phyloP scores from a whole-genome alignment of 2,329 filamentous ascomycete species.

The Phoma sp. region DNA sequence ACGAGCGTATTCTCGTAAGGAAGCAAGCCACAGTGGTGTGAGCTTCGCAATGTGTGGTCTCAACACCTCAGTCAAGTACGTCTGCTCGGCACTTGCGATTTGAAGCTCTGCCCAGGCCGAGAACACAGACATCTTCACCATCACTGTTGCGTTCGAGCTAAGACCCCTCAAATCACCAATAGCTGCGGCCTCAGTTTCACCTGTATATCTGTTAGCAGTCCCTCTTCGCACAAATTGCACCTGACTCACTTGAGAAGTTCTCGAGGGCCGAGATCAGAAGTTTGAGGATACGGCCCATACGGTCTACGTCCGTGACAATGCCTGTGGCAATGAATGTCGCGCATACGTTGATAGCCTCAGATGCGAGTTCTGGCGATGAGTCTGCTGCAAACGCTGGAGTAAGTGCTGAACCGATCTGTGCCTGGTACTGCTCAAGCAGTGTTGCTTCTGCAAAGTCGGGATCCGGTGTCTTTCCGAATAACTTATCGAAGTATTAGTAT shows the following conservation, averaged over 20 bases:
- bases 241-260: slow-evolving; percentile 74
- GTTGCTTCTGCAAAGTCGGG: slow-evolving; percentile 98
- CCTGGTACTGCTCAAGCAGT: slow-evolving; percentile 95
- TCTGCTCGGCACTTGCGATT: slow-evolving; percentile 90
- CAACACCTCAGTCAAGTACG: slow-evolving; percentile 85
- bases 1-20: slow-evolving; percentile 89
- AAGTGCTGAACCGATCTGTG: slow-evolving; percentile 94
- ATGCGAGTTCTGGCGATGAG: slow-evolving; percentile 92
- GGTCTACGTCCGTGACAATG: slow-evolving; percentile 94
- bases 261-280: slow-evolving; percentile 88
- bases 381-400: slow-evolving; percentile 96
- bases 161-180: slow-evolving; percentile 93
- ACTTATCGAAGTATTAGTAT: slow-evolving; percentile 49
- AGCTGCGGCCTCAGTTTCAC: slow-evolving; percentile 76
- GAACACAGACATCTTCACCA: slow-evolving; percentile 98
- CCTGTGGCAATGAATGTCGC: slow-evolving; percentile 97
- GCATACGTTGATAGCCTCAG: slow-evolving; percentile 95
- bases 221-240: background rate
- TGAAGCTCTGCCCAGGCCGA: slow-evolving; percentile 97
- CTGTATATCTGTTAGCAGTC: slow-evolving; percentile 38
- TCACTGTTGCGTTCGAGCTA: slow-evolving; percentile 94
- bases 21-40: slow-evolving; percentile 92
- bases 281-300: slow-evolving; percentile 98
- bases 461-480: slow-evolving; percentile 94
- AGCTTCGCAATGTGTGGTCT: slow-evolving; percentile 88